These are phyloP conservation scores for Populus deltoides DNA, from an alignment of 345 rosid genomes.

Conservation along the genomic window DNA sequence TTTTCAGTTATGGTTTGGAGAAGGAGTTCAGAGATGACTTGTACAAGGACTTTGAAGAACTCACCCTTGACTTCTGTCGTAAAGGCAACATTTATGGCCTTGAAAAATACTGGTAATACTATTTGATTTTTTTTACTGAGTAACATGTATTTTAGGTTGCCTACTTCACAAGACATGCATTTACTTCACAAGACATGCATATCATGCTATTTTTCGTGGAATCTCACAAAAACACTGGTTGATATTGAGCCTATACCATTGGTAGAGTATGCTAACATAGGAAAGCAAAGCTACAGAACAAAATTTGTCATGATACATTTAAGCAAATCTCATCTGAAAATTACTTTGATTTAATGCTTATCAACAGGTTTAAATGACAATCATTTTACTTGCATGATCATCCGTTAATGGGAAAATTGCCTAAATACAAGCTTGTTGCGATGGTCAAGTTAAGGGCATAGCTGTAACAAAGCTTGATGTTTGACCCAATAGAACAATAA, in stretches of 20 bases:
- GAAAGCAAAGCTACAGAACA: neutral
- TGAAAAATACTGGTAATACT: constrained; percentile 83
- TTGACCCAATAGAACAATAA: neutral
- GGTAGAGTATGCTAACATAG: neutral
- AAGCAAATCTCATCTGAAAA: neutral
- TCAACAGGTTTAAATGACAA: neutral
- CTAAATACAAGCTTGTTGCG: neutral
- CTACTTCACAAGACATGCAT: neutral
- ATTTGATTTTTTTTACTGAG: neutral
- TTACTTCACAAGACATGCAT: neutral
- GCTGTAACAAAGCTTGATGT: neutral
- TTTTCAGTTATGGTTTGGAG: constrained; percentile 92
- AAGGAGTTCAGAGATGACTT: constrained; percentile 66
- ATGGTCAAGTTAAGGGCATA: neutral
- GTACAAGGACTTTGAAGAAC: constrained; percentile 80
- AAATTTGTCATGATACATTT: neutral
- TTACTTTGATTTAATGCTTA: neutral
- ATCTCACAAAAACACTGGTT: neutral
- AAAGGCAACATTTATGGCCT: constrained; percentile 88
- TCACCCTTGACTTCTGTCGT: constrained; percentile 71
- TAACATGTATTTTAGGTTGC: neutral
- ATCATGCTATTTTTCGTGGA: neutral
- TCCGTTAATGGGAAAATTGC: neutral
- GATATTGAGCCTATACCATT: neutral
- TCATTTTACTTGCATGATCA: neutral